Evolutionary conservation across 805 yeast species (phyloP).

Genomic region (Schwanniomyces polymorphus): DNA sequence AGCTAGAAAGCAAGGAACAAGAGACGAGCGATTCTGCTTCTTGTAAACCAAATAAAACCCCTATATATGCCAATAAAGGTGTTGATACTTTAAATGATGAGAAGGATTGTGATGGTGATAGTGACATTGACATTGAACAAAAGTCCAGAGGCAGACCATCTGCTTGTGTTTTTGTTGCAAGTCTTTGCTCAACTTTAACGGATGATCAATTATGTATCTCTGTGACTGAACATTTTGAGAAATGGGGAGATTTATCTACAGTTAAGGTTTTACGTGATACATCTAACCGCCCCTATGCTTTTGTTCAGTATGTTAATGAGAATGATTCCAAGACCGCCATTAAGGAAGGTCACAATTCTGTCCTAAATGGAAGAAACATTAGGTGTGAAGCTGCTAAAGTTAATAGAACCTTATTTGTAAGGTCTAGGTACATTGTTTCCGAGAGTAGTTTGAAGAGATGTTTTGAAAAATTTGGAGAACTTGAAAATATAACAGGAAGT

Average conservation of each 20-base stretch:
- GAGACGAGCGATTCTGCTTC: neutral
- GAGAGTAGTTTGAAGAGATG: slow-evolving; percentile 36
- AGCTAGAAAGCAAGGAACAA: neutral
- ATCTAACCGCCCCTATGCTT: slow-evolving; percentile 83
- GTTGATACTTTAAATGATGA: neutral
- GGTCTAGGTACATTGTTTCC: slow-evolving; percentile 24
- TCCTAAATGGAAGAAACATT: slow-evolving; percentile 70
- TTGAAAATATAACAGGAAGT: slow-evolving; percentile 60
- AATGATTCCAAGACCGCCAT: slow-evolving; percentile 70
- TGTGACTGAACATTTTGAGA: slow-evolving; percentile 64
- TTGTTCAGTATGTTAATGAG: slow-evolving; percentile 80
- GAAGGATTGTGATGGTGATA: neutral
- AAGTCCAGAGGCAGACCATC: slow-evolving; percentile 65
- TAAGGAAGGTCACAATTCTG: slow-evolving; percentile 63
- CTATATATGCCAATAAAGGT: neutral
- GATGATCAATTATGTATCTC: slow-evolving; percentile 74
- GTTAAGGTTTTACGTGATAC: slow-evolving; percentile 86
- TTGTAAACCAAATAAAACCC: neutral
- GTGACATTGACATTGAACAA: neutral
- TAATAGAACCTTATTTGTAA: slow-evolving; percentile 76
- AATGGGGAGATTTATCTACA: slow-evolving; percentile 69
- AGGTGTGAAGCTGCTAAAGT: slow-evolving; percentile 92
- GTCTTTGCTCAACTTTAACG: slow-evolving; percentile 60
- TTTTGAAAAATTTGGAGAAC: slow-evolving; percentile 64
- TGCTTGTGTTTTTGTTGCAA: slow-evolving; percentile 86